These are phyloP conservation scores for Symbiodinium natans DNA, from an alignment of 73 alveolate genomes.

Conservation along the genomic window DNA sequence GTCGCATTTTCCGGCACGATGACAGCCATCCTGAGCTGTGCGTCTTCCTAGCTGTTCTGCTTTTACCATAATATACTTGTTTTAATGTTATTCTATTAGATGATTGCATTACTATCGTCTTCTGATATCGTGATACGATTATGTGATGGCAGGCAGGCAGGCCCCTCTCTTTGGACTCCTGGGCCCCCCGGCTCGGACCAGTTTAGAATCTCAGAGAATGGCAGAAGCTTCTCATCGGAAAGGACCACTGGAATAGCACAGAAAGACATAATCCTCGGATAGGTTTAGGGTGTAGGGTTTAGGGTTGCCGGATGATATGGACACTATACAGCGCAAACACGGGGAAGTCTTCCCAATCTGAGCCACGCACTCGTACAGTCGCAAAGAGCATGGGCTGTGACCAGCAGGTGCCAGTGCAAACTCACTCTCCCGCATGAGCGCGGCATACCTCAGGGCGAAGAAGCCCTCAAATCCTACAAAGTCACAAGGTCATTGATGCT, in stretches of 20 bases:
- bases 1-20: constrained; percentile 32
- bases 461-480: background rate
- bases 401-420: constrained; percentile 85
- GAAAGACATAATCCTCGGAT: constrained; percentile 44
- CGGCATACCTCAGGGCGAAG: constrained; percentile 40
- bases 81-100: no score
- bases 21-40: constrained; percentile 30
- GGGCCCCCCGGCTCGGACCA: constrained; percentile 67
- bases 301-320: background rate
- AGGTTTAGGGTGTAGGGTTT: background rate
- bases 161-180: no score
- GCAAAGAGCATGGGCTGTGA: constrained; percentile 60
- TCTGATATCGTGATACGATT: no score
- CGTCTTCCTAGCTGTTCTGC: no score
- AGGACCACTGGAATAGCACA: constrained; percentile 63
- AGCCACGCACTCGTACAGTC: constrained; percentile 32
- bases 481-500: background rate
- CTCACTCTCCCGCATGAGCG: constrained; percentile 69
- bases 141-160: no score
- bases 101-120: no score
- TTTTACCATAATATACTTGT: no score
- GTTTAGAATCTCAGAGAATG: constrained; percentile 45
- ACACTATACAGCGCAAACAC: background rate
- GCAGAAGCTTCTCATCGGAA: constrained; percentile 60
- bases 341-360: background rate